Evolutionary conservation across 1,139 yeast genomes (phyloP), one percentile per base, ranked within the genome.

Genomic region (Pneumocystis carinii): DNA sequence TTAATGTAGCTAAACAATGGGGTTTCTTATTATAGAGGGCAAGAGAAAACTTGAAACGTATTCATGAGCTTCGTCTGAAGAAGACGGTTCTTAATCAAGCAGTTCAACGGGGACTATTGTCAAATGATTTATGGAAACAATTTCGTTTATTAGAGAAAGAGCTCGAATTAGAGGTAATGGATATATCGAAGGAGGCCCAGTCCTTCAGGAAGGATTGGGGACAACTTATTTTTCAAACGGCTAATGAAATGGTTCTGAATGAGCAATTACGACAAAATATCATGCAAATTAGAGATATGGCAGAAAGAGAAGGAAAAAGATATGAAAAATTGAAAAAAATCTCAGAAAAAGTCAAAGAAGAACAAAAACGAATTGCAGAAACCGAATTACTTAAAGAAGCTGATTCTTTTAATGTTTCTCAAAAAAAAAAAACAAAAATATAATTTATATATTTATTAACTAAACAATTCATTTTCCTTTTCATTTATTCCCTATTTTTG

Each of bases 101-200:
- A 67, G 90, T 90, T 72, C 94, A 90, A 71, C 84, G 83, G 63
- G 97, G 97, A 0, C 83, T 90, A 41, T 84, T 92, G 67, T 97
- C 97, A 42, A 97, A 92, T 71, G 95, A 87, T 65, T 78, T 87
- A 60, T 87, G 82, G 80, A 86, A 86, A 72, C 85, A 94, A 70
- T 90, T 81, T 74, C 85, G 83, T 69, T 79, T 89, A 62, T 90
- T 89, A 69, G 82, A 81, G 66, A 88, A 89, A 74, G 74, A 89
- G 67, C 86, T 86, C 69, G 94, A 90, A 70, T 72, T 86, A 39
- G 98, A 92, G 72, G 77, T 92, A 69, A 82, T 84, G 72, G 90
- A 86, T 64, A 79, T 90, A 63, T 85, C 87, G n/a, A 76, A 73
- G 64, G 96, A 89, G 74, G 88, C 95, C 61, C 90, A 88, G 71